These are phyloP conservation scores for Fagus crenata DNA, from an alignment of 306 rosid genomes.

Conservation along the genomic window DNA sequence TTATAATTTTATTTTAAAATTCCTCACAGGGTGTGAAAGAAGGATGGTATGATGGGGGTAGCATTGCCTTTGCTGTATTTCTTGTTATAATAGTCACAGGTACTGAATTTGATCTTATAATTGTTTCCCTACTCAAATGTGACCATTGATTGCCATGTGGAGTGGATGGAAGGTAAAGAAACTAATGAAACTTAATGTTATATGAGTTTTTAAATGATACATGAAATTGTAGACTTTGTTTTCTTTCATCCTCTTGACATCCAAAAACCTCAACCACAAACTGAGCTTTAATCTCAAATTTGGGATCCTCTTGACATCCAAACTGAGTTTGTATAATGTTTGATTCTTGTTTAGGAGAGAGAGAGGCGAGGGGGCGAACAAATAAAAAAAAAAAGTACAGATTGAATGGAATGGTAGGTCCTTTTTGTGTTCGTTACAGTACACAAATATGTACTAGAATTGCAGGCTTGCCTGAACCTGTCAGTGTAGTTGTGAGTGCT, in stretches of 20 bases:
- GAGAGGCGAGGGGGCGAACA: neutral
- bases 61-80: slow-evolving; percentile 81
- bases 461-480: neutral
- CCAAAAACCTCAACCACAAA: neutral
- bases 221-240: neutral
- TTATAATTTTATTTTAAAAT: slow-evolving; percentile 27
- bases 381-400: neutral
- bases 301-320: neutral
- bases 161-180: neutral
- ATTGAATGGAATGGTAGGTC: neutral
- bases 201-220: neutral
- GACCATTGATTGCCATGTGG: neutral
- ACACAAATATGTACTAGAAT: neutral
- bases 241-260: neutral
- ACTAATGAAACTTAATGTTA: neutral
- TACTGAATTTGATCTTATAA: slow-evolving; percentile 30
- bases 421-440: slow-evolving; percentile 24
- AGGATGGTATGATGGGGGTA: slow-evolving; percentile 98
- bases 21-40: slow-evolving; percentile 61
- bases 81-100: slow-evolving; percentile 94
- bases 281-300: neutral
- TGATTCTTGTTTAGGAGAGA: neutral
- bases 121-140: slow-evolving; percentile 18
- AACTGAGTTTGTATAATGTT: neutral
- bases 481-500: neutral